Conservation (phyloP, 805 yeast genomes). For the Kodamaea restingae region DNA sequence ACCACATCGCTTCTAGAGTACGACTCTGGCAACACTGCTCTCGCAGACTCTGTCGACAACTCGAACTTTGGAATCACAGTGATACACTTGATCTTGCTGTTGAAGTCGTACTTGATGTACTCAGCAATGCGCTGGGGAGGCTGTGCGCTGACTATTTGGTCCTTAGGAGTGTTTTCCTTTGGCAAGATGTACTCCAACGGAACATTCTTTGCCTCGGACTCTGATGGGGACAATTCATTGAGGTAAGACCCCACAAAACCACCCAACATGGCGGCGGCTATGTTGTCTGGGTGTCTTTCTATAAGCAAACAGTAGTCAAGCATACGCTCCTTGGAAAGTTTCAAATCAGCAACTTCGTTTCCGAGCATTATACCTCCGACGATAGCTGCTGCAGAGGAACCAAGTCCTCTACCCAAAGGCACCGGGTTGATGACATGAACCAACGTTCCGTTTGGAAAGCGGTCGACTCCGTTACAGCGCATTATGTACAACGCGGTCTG, state of each 20-base stretch:
- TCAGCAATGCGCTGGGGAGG: slow-evolving; percentile 90
- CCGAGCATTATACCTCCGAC: slow-evolving; percentile 95
- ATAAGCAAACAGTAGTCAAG: slow-evolving; percentile 94
- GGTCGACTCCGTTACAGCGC: slow-evolving; percentile 70
- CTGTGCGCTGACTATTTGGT: slow-evolving; percentile 24
- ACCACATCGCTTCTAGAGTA: slow-evolving; percentile 80
- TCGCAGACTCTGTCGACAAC: slow-evolving; percentile 85
- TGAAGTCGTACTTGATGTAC: slow-evolving; percentile 83
- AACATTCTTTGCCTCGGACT: slow-evolving; percentile 69
- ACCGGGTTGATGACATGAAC: slow-evolving; percentile 84
- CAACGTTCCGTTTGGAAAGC: slow-evolving; percentile 80
- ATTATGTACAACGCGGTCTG: slow-evolving; percentile 89
- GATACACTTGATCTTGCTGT: slow-evolving; percentile 75
- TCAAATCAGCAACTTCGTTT: slow-evolving; percentile 73
- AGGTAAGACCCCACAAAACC: slow-evolving; percentile 96
- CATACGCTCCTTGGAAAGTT: slow-evolving; percentile 73
- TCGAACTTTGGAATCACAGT: slow-evolving; percentile 93
- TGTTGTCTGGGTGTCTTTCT: slow-evolving; percentile 97
- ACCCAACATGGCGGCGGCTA: slow-evolving; percentile 98
- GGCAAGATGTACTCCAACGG: slow-evolving; percentile 85
- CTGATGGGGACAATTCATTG: slow-evolving; percentile 71
- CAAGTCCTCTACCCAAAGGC: slow-evolving; percentile 94
- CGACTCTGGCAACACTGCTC: slow-evolving; percentile 82
- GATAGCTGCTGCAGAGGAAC: slow-evolving; percentile 97
- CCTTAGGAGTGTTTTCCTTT: slow-evolving; percentile 66